Evolutionary conservation across 1,284 basidiomycete genomes (phyloP), one percentile per base, ranked within the genome.

Genomic region (Ganoderma resinaceum): DNA sequence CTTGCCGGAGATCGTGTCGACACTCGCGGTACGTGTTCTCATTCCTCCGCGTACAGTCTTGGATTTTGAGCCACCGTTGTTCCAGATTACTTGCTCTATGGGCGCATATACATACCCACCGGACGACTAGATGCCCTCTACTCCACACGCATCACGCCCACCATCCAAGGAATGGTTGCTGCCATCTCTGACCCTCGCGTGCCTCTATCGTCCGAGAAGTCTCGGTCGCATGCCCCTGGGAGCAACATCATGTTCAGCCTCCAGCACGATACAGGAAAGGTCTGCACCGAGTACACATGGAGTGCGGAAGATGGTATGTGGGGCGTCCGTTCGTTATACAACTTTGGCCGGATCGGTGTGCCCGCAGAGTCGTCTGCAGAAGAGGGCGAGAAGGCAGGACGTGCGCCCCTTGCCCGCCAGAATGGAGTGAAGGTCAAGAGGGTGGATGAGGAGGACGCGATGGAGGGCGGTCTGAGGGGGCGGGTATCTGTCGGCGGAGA

Each of bases 241-340:
- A 95, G 90, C 75, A 97, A 97, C 74, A 78, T 98, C 71, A 91
- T 98, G 85, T 79, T 99, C 69, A 95, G 89, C 69, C 80, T 99
- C 35, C 96, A 98, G 79, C 95, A 97, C 75, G 96, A 98, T 77
- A 90, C 95, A 1, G 97, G 97, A 0, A 89, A 92, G 72, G 97
- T 95, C 90, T 95, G 94, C 71, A 93, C 94, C 3, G 97, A 99
- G 80, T 99, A 98, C 77, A 95, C 93, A 16, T 99, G 95, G 85
- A 97, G 95, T 70, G 93, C 95, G 0, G 94, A 97, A 74, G 97
- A 99, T 77, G 92, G 87, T 14, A 96, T 99, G 91, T 94, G 93
- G 86, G 97, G 97, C 9, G 80, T 95, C 26, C 87, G 95, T 9
- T 87, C 95, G n/a, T 84, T 99, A 68, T 95, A 97, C 78, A 98